Conservation (phyloP, 805 yeast genomes). For the Zygosaccharomyces lentus region DNA sequence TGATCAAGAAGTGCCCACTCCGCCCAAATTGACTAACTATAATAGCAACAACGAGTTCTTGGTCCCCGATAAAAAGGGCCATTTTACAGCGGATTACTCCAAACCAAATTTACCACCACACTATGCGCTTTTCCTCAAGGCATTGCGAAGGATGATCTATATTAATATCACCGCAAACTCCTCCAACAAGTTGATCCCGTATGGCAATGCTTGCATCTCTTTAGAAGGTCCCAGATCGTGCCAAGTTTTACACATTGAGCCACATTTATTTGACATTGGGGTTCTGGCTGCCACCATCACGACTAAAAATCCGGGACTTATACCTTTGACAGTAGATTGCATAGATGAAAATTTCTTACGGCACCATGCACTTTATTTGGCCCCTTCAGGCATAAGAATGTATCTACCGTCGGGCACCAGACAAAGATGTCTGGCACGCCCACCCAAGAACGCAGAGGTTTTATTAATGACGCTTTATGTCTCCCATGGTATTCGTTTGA, state of each 20-base stretch:
- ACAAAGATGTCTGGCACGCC: conserved; percentile 35
- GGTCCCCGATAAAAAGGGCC: conserved; percentile 31
- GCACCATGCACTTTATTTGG: conserved; percentile 43
- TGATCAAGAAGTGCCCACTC: conserved; percentile 37
- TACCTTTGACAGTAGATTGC: conserved; percentile 31
- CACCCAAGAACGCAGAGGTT: conserved; percentile 41
- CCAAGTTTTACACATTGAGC: conserved; percentile 43
- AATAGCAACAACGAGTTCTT: conserved; percentile 9
- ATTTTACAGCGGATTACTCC: conserved; percentile 34
- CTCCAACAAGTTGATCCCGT: conserved; percentile 41
- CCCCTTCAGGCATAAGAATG: conserved; percentile 54
- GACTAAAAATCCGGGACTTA: conserved; percentile 32
- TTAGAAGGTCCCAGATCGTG: conserved; percentile 22
- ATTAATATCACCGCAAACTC: conserved; percentile 33
- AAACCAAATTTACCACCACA: conserved; percentile 38
- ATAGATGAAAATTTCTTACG: conserved; percentile 24
- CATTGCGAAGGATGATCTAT: conserved; percentile 43
- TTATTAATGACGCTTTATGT: conserved; percentile 37
- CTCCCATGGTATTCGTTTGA: conserved; percentile 36
- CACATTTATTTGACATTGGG: conserved; percentile 45
- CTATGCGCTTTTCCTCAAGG: conserved; percentile 47
- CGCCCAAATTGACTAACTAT: conserved; percentile 18
- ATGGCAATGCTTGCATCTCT: conserved; percentile 44
- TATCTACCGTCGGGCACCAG: conserved; percentile 38
- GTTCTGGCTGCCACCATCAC: conserved; percentile 40